These are phyloP conservation scores for Eremothecium cymbalariae DNA, from an alignment of 1,139 yeast genomes.

Conservation along the genomic window DNA sequence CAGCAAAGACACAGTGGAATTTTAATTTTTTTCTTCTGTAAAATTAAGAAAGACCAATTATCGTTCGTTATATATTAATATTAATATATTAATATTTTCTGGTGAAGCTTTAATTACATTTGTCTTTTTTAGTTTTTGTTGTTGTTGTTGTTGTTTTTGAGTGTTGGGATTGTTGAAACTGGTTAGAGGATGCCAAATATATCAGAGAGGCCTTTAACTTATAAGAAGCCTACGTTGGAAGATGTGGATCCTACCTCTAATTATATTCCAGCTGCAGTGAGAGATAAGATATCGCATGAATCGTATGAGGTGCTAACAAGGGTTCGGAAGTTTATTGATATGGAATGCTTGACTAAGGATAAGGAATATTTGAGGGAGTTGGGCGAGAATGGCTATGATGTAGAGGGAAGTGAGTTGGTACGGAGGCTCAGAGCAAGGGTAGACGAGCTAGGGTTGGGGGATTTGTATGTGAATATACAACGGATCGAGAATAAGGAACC, in stretches of 20 bases:
- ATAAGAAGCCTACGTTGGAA: conserved; percentile 11
- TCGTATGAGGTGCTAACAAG: conserved; percentile 46
- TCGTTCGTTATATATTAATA: too few relatives aligned
- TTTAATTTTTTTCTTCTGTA: too few relatives aligned
- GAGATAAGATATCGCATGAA: conserved; percentile 38
- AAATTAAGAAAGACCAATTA: too few relatives aligned
- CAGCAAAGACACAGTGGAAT: too few relatives aligned
- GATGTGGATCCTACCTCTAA: conserved; percentile 13
- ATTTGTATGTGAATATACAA: conserved; percentile 53
- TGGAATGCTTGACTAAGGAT: conserved; percentile 56
- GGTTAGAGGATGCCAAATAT: conserved; percentile 11
- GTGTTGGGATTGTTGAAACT: too few relatives aligned
- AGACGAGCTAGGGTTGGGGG: conserved; percentile 52
- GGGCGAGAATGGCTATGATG: conserved; percentile 1
- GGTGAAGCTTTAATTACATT: too few relatives aligned
- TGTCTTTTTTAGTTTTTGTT: too few relatives aligned
- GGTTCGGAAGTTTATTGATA: conserved; percentile 48
- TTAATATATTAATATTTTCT: too few relatives aligned
- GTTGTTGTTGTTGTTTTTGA: too few relatives aligned
- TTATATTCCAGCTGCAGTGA: conserved; percentile 36
- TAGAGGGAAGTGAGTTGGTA: conserved; percentile 41
- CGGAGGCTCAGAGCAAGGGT: conserved; percentile 52
- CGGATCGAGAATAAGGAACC: conserved; percentile 51
- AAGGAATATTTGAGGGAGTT: conserved; percentile 32
- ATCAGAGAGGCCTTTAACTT: conserved; percentile 11